phyloP scores from a whole-genome alignment of 2,329 filamentous ascomycete genomes.

The Fusarium ambrosium region DNA sequence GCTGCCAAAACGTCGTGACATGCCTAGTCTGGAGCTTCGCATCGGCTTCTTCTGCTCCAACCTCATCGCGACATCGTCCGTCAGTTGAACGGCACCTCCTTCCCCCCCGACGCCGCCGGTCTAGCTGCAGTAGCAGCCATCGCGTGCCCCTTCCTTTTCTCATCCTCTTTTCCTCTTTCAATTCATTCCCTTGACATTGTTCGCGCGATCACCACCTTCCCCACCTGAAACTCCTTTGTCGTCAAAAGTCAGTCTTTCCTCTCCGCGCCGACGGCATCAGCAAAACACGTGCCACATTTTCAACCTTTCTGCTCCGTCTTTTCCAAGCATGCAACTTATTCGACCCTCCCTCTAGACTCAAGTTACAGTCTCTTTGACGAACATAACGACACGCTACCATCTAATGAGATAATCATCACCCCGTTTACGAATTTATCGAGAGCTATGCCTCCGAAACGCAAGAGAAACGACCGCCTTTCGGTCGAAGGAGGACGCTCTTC shows the following conservation, averaged over 20 bases:
- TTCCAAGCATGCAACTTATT: conserved; percentile 35
- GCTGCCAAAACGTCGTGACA: conserved; percentile 46
- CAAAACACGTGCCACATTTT: conserved; percentile 28
- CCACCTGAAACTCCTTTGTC: conserved; percentile 44
- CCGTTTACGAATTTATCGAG: conserved; percentile 33
- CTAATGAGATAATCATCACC: conserved; percentile 53
- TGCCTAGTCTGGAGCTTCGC: conserved; percentile 38
- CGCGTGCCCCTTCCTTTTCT: conserved; percentile 8
- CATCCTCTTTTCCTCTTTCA: conserved; percentile 30
- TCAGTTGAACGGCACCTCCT: conserved; percentile 19
- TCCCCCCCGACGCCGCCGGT: conserved; percentile 15
- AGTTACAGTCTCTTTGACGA: conserved; percentile 10
- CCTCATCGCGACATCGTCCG: conserved; percentile 42
- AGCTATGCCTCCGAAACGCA: conserved; percentile 71
- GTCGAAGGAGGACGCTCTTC: conserved; percentile 68
- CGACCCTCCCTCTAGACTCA: conserved; percentile 21
- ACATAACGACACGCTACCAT: conserved; percentile 23
- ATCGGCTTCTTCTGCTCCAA: conserved; percentile 35
- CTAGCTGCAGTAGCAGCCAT: conserved; percentile 10
- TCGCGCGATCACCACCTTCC: conserved; percentile 31
- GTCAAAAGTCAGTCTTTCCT: conserved; percentile 46
- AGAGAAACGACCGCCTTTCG: conserved; percentile 66
- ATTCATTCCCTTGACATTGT: conserved; percentile 42
- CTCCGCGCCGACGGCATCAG: conserved; percentile 36
- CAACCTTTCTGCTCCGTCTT: conserved; percentile 10